These are phyloP conservation scores for Pseudocercospora musae DNA, from an alignment of 2,329 filamentous ascomycete species.

Conservation along the genomic window DNA sequence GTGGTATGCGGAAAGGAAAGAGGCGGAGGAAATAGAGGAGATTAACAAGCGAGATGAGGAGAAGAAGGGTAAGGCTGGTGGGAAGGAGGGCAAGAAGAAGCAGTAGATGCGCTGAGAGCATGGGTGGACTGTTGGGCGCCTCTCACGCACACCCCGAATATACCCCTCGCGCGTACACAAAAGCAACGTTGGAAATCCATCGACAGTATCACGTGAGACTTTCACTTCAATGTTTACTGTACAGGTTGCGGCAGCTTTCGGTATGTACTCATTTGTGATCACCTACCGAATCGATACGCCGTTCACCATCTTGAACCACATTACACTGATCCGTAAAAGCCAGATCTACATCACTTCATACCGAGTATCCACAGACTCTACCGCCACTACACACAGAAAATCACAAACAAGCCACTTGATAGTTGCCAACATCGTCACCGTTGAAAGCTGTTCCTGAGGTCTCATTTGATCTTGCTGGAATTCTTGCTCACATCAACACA, in stretches of 20 bases:
- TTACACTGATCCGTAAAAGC: too few relatives aligned
- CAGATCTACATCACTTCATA: too few relatives aligned
- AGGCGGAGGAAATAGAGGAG: slow-evolving; percentile 72
- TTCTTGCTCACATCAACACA: too few relatives aligned
- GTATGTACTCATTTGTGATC: too few relatives aligned
- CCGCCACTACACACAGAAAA: background rate
- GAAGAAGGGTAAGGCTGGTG: slow-evolving; percentile 40
- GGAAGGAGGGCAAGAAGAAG: slow-evolving; percentile 32
- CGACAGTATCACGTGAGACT: background rate
- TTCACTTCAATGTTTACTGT: background rate
- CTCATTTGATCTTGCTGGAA: too few relatives aligned
- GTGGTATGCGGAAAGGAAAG: slow-evolving; percentile 97
- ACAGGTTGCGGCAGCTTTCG: background rate
- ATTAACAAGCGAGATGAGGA: slow-evolving; percentile 55
- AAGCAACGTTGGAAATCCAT: background rate
- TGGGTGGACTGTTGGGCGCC: background rate
- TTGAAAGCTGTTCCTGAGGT: too few relatives aligned
- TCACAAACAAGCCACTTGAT: too few relatives aligned
- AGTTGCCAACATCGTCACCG: too few relatives aligned
- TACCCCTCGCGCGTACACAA: background rate
- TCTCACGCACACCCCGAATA: background rate
- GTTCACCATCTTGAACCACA: too few relatives aligned
- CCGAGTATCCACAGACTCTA: background rate
- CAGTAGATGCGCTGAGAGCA: slow-evolving; percentile 13
- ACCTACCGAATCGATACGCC: too few relatives aligned